Conservation (phyloP, 768 basidiomycete genomes). For the Filobasidium floriforme region DNA sequence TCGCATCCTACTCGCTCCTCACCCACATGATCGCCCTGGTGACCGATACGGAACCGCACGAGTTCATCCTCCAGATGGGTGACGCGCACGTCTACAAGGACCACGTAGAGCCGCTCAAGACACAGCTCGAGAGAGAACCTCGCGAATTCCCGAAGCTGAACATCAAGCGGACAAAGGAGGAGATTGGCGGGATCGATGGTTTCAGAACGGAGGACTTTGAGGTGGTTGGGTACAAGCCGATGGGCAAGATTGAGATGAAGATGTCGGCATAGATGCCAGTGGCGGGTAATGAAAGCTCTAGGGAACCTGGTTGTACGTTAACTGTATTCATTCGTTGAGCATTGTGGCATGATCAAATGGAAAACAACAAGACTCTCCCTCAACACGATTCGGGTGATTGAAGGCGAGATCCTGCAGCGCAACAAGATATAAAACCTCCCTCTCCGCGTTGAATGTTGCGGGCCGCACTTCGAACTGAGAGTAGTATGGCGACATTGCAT, state of each 20-base stretch:
- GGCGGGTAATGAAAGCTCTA: not conserved
- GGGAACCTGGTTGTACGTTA: not conserved
- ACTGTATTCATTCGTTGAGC: too few relatives aligned
- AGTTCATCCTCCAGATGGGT: slow-evolving; percentile 90
- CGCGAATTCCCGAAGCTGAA: slow-evolving; percentile 70
- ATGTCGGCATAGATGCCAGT: slow-evolving; percentile 67
- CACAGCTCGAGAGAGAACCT: slow-evolving; percentile 71
- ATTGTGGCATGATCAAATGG: too few relatives aligned
- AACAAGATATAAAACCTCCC: too few relatives aligned
- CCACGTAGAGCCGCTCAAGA: slow-evolving; percentile 76
- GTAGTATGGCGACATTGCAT: too few relatives aligned
- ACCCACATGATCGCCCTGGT: slow-evolving; percentile 97
- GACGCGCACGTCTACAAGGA: slow-evolving; percentile 95
- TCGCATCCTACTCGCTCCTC: slow-evolving; percentile 93
- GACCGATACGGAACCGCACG: slow-evolving; percentile 75
- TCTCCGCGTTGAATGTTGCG: too few relatives aligned
- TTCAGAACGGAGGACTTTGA: slow-evolving; percentile 72
- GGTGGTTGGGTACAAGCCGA: slow-evolving; percentile 77
- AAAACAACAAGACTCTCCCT: too few relatives aligned
- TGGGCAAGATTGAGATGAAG: slow-evolving; percentile 83
- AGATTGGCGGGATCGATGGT: slow-evolving; percentile 61
- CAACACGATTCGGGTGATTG: too few relatives aligned
- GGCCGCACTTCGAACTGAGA: too few relatives aligned
- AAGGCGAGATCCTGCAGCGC: too few relatives aligned
- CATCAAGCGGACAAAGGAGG: slow-evolving; percentile 59